Base-by-base conservation (phyloP, 2,329 filamentous ascomycete species). In the Xylogone sp. region DNA sequence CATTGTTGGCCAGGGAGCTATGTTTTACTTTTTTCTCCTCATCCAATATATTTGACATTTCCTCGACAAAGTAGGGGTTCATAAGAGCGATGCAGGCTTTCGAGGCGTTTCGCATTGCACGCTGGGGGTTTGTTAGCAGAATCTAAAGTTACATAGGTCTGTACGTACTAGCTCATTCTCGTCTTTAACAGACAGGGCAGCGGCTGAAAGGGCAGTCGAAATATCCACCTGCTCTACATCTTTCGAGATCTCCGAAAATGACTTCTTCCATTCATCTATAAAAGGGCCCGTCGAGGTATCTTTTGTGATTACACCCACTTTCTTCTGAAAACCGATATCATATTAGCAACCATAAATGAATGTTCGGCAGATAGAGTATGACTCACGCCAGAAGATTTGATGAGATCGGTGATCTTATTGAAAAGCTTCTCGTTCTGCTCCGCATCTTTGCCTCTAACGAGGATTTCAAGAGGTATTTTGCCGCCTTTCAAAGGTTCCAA, bases 21-120 rank as follows among this genome's bases (percentile, higher is more conserved):
- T 99, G 94, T 57, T 91, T 94, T 66, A 97, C 90, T 68, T 96
- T 96, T 77, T 96, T 97, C 70, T 97, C 95, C 60, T 92, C 87
- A 65, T 99, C 94, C 54, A 99, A 83, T 48, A 97, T 87, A 61
- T 88, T 87, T 47, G 93, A 96, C 92, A 99, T 97, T 69, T 97
- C 92, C 66, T 99, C 94, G 59, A 99, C 86, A 69, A 97, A 97
- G 71, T 94, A 99, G 53, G 93, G 90, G 47, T 90, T 90, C 86
- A 97, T 95, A 54, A 97, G 77, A 53, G 91, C 92, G 59, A 95
- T 93, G 61, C 92, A 97, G 45, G 94, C 93, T 66, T 94, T 88
- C 50, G 94, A 94, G 3, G 93, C 91, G 60, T 93, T 95, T 65
- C 95, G 86, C 80, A 99, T 97, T 10, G 90, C 87, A 59, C 93